Evolutionary conservation across 164 flowering plant genomes (phyloP), one percentile per base, ranked within the genome.

Genomic region (Malania oleifera): DNA sequence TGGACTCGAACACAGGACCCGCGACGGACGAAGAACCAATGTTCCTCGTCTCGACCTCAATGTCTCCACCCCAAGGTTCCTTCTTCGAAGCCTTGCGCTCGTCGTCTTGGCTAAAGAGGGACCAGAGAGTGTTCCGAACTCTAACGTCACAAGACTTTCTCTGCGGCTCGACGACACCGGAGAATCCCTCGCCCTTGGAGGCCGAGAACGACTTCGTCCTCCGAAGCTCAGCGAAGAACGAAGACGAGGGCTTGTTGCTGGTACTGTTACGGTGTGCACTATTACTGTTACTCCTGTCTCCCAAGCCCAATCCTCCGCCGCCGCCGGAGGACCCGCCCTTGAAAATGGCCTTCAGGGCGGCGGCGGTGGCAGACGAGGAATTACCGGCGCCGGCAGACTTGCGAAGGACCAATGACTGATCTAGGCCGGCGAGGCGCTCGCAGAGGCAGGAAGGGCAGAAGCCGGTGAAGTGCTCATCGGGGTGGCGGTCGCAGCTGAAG

Each of bases 361-460:
- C 71, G 39, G 81, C 56, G 50, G 84, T 60, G 51, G 72, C 38
- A 53, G 73, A 39, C 7, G 70, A 13, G 53, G 65, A 2, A 18
- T 10, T 35, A 67, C 41, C 70, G 24, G 68, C 63, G 52, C 70
- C 38, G 28, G 66, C 38, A 35, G 77, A 57, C 18, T 75, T 52
- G 37, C 70, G 31, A 23, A 56, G 9, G 22, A 74, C 55, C 22
- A 73, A 52, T 17, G 71, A 60, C 37, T 51, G 70, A 23, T 81
- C 86, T 24, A 84, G 60, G 5, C 73, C 75, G 59, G 84, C 67
- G 56, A 82, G 84, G 44, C 91, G 87, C 57, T 84, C 91, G 76
- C 75, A 84, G 73, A 84, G 81, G 73, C 91, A 84, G 37, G 75
- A 68, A n/a, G 87, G 90, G 64, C 87, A 82, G 57, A 84, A 84